phyloP scores from a whole-genome alignment of 768 basidiomycete species.

The Boletus rubroflammeus region DNA sequence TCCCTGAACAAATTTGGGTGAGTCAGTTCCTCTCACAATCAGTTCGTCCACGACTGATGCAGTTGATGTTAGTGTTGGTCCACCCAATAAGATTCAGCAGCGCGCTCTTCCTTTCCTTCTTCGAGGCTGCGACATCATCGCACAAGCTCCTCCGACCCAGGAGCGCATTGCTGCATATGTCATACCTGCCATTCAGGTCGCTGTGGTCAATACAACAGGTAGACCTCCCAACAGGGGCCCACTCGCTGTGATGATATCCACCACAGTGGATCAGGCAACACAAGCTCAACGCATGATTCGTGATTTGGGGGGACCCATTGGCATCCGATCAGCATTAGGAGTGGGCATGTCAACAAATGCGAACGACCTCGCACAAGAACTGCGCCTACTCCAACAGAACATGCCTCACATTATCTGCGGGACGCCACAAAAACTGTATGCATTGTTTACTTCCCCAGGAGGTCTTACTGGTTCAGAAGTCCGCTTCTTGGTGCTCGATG shows the following conservation, averaged over 20 bases:
- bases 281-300: slow-evolving; percentile 95
- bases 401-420: slow-evolving; percentile 96
- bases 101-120: slow-evolving; percentile 94
- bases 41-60: slow-evolving; percentile 14
- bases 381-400: slow-evolving; percentile 82
- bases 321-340: slow-evolving; percentile 85
- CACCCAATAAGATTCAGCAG: slow-evolving; percentile 98
- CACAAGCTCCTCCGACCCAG: slow-evolving; percentile 97
- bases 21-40: slow-evolving; percentile 29
- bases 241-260: slow-evolving; percentile 90
- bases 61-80: slow-evolving; percentile 66
- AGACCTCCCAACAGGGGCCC: slow-evolving; percentile 66
- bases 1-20: slow-evolving; percentile 94
- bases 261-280: slow-evolving; percentile 97
- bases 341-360: slow-evolving; percentile 70
- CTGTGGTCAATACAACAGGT: slow-evolving; percentile 57
- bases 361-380: slow-evolving; percentile 65
- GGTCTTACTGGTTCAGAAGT: slow-evolving; percentile 82
- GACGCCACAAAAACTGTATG: slow-evolving; percentile 93
- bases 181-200: slow-evolving; percentile 84
- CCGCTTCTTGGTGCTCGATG: slow-evolving; percentile 91
- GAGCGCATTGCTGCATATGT: slow-evolving; percentile 98
- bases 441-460: slow-evolving; percentile 78
- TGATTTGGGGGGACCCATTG: slow-evolving; percentile 90
- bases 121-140: slow-evolving; percentile 93